Base-by-base conservation (phyloP, 1,284 basidiomycete species). In the Golubevia pallescens region DNA sequence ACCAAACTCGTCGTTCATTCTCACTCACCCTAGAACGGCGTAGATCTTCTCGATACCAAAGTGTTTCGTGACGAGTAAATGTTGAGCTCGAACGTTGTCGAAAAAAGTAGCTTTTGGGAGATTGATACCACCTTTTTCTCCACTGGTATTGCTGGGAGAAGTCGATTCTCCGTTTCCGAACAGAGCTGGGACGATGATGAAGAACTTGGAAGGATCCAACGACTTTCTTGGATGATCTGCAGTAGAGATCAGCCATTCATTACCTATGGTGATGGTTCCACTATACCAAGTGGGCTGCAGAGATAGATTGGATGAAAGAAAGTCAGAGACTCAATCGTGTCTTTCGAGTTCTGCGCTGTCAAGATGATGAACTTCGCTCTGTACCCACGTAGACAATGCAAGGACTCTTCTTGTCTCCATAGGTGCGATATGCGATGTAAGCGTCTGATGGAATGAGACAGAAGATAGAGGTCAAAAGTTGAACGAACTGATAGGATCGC, bases 161-260 rank as follows among this genome's bases (percentile, higher is more conserved):
- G 38, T 61, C 0, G 71, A 74, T 57, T 78, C 69, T 19, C 74
- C 73, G 42, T 78, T 78, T n/a, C 77, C 77, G 60, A 79, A 77
- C 1, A 78, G 62, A n/a, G 75, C 77, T 0, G 73, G 70, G 0
- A 74, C 61, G 62, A 79, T 69, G 65, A 79, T 79, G 68, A 78
- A 78, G 65, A 69, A 79, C 42, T 72, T 63, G 4, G 38, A 13
- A 0, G 75, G 73, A 55, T 79, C 68, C 3, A 79, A 63, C 8
- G 71, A 58, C 10, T 52, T 10, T 3, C 71, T 65, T 34, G 60
- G 13, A 7, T 62, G 32, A 19, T 54, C 63, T 1, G 67, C 63
- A 0, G 68, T 61, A 8, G 66, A 51, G 13, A 76, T 70, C 5
- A 76, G 66, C 71, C 74, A 78, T 52, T 76, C 68, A 24, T 70